Base-by-base conservation (phyloP, 805 yeast genomes). In the Candida piceae region DNA sequence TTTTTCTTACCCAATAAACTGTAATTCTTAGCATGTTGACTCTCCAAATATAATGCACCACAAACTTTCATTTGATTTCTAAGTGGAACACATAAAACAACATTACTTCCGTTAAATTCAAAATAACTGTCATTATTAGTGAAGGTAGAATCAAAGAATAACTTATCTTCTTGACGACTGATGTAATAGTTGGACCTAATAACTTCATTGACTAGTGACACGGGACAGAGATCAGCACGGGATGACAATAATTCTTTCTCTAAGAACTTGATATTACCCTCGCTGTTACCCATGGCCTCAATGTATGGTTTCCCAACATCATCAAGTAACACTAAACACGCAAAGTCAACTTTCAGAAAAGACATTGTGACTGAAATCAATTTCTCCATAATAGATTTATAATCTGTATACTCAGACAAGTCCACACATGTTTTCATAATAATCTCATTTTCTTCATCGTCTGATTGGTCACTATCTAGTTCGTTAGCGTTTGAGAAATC, bases 1-100 rank as follows among this genome's bases (percentile, higher is more conserved):
- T 64, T 64, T 13, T 57, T 59, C 9, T 53, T 49, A 9, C 60
- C 53, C 42, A 65, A 63, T 22, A 56, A 39, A n/a, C 42, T n/a
- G 12, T 19, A 4, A 3, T 20, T 21, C 16, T 26, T 43, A 42
- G 30, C 42, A 30, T 43, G 49, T 40, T 53, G 57, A 24, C 53
- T 57, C 38, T 72, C 76, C 26, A 70, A 46, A 41, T 69, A 72
- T n/a, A 72, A 36, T 0, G 66, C 73, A 5, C 78, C 79, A 26
- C 69, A 50, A 1, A 62, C 61, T 10, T 66, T 65, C 10, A 60
- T 46, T 25, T 62, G 67, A 31, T 59, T 67, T 35, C 60, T 67
- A 29, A 74, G 60, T 1, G 78, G 78, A 18, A 72, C 40, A 49
- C 78, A 70, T 6, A 69, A 42, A 15, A 65, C 64, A 3, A 68